These are phyloP conservation scores for Excoecaria agallocha DNA, from an alignment of 345 rosid genomes.

Conservation along the genomic window DNA sequence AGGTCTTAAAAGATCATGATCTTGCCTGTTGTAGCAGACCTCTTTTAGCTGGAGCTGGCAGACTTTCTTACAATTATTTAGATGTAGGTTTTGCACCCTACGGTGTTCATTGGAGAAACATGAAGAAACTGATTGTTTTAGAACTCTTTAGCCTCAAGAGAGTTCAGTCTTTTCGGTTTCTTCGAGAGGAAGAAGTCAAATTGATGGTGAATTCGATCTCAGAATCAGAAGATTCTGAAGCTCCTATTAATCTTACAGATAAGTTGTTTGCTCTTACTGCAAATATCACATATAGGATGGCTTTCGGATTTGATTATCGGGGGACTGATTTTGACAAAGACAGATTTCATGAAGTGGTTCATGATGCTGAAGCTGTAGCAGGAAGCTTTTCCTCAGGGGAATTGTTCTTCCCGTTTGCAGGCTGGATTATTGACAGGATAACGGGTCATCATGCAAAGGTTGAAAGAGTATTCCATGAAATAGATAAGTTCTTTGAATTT, in stretches of 20 bases:
- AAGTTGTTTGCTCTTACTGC: background rate
- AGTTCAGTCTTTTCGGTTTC: conserved; percentile 7
- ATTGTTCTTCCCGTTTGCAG: conserved; percentile 29
- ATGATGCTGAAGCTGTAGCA: conserved; percentile 18
- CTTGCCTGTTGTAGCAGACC: conserved; percentile 18
- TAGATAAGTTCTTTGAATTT: conserved; percentile 37
- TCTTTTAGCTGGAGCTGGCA: background rate
- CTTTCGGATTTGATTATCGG: background rate
- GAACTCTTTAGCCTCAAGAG: conserved; percentile 15
- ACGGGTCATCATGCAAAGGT: conserved; percentile 31
- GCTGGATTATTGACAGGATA: conserved; percentile 38
- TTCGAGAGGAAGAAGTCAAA: conserved; percentile 19
- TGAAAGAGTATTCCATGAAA: conserved; percentile 30
- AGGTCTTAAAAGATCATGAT: conserved; percentile 14
- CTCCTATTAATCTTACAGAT: conserved; percentile 6
- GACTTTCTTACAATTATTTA: conserved; percentile 10
- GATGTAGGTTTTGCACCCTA: conserved; percentile 11
- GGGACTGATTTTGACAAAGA: conserved; percentile 20
- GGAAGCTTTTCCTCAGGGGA: conserved; percentile 35
- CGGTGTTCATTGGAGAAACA: conserved; percentile 12
- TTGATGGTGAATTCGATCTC: conserved; percentile 9
- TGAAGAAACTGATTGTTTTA: background rate
- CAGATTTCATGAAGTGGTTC: conserved; percentile 28
- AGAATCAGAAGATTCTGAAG: background rate
- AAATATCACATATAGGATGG: conserved; percentile 2